Conservation (phyloP, 768 basidiomycete genomes). For the Lyophyllum decastes region DNA sequence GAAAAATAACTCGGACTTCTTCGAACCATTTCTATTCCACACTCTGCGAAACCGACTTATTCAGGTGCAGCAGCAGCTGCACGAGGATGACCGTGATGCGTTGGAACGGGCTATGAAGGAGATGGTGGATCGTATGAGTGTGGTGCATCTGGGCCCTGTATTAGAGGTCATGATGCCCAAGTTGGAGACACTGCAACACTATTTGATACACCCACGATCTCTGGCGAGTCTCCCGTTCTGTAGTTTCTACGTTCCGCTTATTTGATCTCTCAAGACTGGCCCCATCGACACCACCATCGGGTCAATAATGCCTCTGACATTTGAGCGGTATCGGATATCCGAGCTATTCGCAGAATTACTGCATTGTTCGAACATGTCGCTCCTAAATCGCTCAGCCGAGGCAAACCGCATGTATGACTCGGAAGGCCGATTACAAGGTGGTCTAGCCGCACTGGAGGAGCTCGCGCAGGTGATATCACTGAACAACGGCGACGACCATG, state of each 20-base stretch:
- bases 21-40: conserved; percentile 96
- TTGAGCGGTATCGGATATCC: conserved; percentile 94
- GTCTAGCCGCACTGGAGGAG: conserved; percentile 80
- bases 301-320: conserved; percentile 75
- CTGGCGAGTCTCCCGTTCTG: conserved; percentile 49
- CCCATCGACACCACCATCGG: conserved; percentile 77
- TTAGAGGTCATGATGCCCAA: conserved; percentile 72
- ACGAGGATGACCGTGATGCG: conserved; percentile 64
- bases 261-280: conserved; percentile 49
- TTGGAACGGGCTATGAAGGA: conserved; percentile 75
- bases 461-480: conserved; percentile 82
- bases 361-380: conserved; percentile 97
- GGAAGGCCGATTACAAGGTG: conserved; percentile 86
- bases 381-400: conserved; percentile 80
- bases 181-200: conserved; percentile 68
- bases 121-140: conserved; percentile 82
- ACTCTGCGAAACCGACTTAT: conserved; percentile 90
- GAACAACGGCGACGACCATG: conserved; percentile 53
- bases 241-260: conserved; percentile 4
- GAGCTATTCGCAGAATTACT: conserved; percentile 96
- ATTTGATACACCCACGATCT: conserved; percentile 73
- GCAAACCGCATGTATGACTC: conserved; percentile 74
- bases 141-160: conserved; percentile 88
- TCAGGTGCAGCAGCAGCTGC: conserved; percentile 74
- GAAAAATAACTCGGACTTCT: conserved; percentile 98